Conservation (phyloP, 768 basidiomycete genomes). For the Fomitopsis pulvina region DNA sequence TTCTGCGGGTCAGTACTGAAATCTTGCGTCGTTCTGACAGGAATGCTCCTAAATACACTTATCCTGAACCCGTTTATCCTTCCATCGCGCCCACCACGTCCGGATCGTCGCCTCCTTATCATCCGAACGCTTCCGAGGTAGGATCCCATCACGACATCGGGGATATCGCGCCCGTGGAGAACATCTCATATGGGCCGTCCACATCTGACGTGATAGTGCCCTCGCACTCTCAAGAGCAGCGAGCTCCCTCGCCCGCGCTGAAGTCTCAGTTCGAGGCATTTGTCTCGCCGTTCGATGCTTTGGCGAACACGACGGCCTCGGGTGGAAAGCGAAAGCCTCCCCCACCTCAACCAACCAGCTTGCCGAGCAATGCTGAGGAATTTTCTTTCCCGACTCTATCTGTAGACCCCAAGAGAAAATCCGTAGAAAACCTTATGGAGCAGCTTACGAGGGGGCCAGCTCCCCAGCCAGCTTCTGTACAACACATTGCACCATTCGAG, state of each 20-base stretch:
- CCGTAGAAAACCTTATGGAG: slow-evolving; percentile 77
- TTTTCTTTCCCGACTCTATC: slow-evolving; percentile 40
- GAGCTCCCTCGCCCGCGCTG: slow-evolving; percentile 59
- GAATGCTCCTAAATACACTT: slow-evolving; percentile 11
- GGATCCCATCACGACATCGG: slow-evolving; percentile 14
- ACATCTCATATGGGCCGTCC: slow-evolving; percentile 14
- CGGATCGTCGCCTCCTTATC: slow-evolving; percentile 18
- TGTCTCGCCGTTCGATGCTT: slow-evolving; percentile 77
- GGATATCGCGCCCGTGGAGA: slow-evolving; percentile 10
- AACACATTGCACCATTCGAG: slow-evolving; percentile 23
- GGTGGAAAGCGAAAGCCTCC: slow-evolving; percentile 65
- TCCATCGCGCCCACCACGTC: slow-evolving; percentile 11
- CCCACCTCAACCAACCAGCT: slow-evolving; percentile 34
- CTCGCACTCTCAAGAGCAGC: slow-evolving; percentile 24
- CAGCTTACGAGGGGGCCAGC: slow-evolving; percentile 50
- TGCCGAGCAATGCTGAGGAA: slow-evolving; percentile 47
- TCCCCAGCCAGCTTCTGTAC: slow-evolving; percentile 22
- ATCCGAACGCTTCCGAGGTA: slow-evolving; percentile 13
- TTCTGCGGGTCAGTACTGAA: not conserved
- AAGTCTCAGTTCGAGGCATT: slow-evolving; percentile 78
- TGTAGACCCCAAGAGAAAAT: slow-evolving; percentile 66
- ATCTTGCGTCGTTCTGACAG: not conserved
- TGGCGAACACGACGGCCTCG: slow-evolving; percentile 38
- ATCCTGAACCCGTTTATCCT: slow-evolving; percentile 6
- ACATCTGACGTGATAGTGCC: slow-evolving; percentile 8